Evolutionary conservation across 1,139 yeast species (phyloP).

Genomic region (Kazachstania sp.): DNA sequence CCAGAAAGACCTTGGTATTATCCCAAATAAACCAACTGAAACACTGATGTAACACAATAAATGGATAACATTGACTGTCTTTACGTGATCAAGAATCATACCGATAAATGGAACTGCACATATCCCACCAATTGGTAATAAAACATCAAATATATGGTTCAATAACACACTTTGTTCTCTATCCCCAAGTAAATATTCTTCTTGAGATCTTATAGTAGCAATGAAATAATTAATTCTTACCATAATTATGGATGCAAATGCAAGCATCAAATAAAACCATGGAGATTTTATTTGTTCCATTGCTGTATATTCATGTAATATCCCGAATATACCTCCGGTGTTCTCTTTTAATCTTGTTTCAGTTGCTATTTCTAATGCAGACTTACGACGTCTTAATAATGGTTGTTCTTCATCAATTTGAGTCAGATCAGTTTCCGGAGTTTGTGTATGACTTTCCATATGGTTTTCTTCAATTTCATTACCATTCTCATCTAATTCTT

Average conservation of each 20-base stretch:
- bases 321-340: constrained; percentile 75
- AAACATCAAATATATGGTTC: constrained; percentile 72
- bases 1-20: constrained; percentile 44
- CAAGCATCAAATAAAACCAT: constrained; percentile 72
- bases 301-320: constrained; percentile 61
- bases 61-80: constrained; percentile 50
- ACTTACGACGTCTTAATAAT: constrained; percentile 29
- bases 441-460: constrained; percentile 20
- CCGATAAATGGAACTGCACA: constrained; percentile 83
- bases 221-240: constrained; percentile 84
- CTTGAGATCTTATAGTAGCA: constrained; percentile 78
- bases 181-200: constrained; percentile 53
- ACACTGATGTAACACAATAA: constrained; percentile 49
- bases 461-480: constrained; percentile 26
- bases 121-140: constrained; percentile 81
- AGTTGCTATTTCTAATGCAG: constrained; percentile 54
- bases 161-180: constrained; percentile 47
- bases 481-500: constrained; percentile 55
- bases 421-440: constrained; percentile 8
- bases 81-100: constrained; percentile 61
- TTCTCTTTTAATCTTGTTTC: constrained; percentile 47
- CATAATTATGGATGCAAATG: constrained; percentile 81
- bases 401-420: constrained; percentile 8
- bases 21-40: constrained; percentile 58
- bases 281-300: constrained; percentile 57